These are phyloP conservation scores for Diaporthe citrichinensis DNA, from an alignment of 2,329 filamentous ascomycete species.

Conservation along the genomic window DNA sequence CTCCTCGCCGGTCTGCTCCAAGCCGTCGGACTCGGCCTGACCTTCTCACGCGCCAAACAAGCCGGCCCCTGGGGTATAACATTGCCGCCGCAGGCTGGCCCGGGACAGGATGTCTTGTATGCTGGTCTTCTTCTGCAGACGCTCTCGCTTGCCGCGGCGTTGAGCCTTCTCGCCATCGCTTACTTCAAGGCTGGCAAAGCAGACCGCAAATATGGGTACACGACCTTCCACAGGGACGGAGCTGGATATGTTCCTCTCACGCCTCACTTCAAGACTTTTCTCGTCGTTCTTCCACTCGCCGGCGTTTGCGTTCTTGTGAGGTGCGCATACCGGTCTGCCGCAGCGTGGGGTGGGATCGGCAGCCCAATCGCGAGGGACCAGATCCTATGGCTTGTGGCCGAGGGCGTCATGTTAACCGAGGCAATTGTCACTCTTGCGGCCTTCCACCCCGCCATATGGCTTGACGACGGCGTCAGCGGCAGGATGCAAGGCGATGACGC, in stretches of 20 bases:
- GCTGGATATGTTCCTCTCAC: conserved; percentile 47
- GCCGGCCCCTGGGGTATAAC: conserved; percentile 36
- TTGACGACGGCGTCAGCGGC: conserved; percentile 31
- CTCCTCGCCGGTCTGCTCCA: conserved; percentile 47
- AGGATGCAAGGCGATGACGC: neutral
- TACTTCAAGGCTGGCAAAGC: conserved; percentile 45
- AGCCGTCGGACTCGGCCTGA: conserved; percentile 47
- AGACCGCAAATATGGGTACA: conserved; percentile 47
- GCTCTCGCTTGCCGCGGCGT: conserved; percentile 45
- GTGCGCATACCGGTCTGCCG: conserved; percentile 47
- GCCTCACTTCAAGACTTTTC: conserved; percentile 47
- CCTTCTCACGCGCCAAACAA: conserved; percentile 46
- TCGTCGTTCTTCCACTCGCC: conserved; percentile 46
- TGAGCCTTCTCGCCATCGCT: conserved; percentile 46
- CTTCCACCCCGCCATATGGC: conserved; percentile 48
- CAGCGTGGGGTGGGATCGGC: conserved; percentile 47
- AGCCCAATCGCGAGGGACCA: conserved; percentile 47
- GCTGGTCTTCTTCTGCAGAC: conserved; percentile 48
- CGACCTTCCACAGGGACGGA: conserved; percentile 47
- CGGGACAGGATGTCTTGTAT: conserved; percentile 43
- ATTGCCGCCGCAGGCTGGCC: conserved; percentile 30
- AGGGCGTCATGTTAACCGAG: conserved; percentile 49
- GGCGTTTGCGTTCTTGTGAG: conserved; percentile 47
- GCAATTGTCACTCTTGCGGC: conserved; percentile 48
- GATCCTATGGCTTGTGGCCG: conserved; percentile 48